Evolutionary conservation across 495 filamentous ascomycete species (phyloP).

Genomic region (Tuber brumale): DNA sequence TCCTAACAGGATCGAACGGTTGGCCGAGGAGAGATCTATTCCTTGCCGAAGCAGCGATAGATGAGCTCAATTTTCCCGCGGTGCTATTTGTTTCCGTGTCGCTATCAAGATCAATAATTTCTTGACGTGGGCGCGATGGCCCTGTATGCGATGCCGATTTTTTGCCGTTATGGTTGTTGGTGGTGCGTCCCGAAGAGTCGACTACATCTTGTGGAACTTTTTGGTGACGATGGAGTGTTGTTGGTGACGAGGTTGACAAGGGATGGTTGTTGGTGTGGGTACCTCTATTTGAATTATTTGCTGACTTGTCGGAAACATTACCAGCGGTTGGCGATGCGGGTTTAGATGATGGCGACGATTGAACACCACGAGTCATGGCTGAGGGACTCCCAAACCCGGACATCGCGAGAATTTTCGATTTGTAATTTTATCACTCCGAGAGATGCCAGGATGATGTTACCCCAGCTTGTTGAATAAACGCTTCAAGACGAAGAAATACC

Average conservation of each 20-base stretch:
- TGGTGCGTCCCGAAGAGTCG: constrained; percentile 18
- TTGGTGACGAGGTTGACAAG: constrained; percentile 20
- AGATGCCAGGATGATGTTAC: not conserved
- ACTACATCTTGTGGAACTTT: constrained; percentile 39
- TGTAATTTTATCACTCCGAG: constrained; percentile 3
- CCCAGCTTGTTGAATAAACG: not conserved
- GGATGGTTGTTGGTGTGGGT: constrained; percentile 35
- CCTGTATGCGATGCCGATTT: constrained; percentile 36
- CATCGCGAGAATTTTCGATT: constrained; percentile 7
- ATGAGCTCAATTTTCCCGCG: constrained; percentile 30
- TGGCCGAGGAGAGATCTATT: constrained; percentile 34
- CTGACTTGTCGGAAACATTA: constrained; percentile 39
- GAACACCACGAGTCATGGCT: constrained; percentile 41
- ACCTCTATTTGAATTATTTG: constrained; percentile 32
- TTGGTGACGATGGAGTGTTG: constrained; percentile 37
- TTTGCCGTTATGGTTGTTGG: constrained; percentile 22
- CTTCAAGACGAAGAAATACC: not conserved
- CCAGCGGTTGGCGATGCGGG: constrained; percentile 38
- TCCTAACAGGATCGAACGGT: constrained; percentile 36
- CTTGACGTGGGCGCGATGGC: constrained; percentile 23
- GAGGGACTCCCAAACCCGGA: constrained; percentile 38
- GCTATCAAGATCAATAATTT: constrained; percentile 38
- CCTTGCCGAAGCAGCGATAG: constrained; percentile 27
- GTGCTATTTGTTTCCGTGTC: constrained; percentile 34
- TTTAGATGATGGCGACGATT: constrained; percentile 34